Conservation (phyloP, 1,139 yeast species). For the Debaryomyces coudertii region DNA sequence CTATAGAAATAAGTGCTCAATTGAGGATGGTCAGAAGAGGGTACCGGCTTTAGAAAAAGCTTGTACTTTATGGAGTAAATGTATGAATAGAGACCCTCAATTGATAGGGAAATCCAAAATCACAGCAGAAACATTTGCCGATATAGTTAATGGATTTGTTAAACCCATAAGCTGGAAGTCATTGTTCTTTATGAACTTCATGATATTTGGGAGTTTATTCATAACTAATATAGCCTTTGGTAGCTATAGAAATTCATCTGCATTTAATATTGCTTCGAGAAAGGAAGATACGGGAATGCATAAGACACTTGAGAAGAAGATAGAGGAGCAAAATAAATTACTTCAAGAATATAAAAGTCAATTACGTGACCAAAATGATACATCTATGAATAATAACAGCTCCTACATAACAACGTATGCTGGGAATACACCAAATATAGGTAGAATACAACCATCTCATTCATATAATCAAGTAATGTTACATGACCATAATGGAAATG, state of each 20-base stretch:
- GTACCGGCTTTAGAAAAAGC: conserved; percentile 76
- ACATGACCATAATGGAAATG: conserved; percentile 5
- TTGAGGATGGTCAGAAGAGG: conserved; percentile 36
- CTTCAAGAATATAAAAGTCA: conserved; percentile 10
- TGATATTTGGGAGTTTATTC: conserved; percentile 25
- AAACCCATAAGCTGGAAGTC: conserved; percentile 79
- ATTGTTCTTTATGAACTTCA: conserved; percentile 42
- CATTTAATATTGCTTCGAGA: background rate
- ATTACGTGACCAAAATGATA: conserved; percentile 5
- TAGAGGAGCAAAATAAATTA: conserved; percentile 19
- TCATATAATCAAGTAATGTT: conserved; percentile 2
- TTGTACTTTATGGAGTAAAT: conserved; percentile 76
- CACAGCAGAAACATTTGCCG: conserved; percentile 82
- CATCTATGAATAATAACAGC: background rate
- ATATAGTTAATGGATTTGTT: conserved; percentile 75
- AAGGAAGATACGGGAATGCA: conserved; percentile 12
- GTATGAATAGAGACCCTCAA: conserved; percentile 87
- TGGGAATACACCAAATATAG: conserved; percentile 5
- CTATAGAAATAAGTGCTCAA: conserved; percentile 66
- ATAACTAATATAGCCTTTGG: conserved; percentile 27
- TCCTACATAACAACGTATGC: conserved; percentile 7
- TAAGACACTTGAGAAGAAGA: conserved; percentile 18
- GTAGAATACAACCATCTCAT: conserved; percentile 6
- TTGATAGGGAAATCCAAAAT: conserved; percentile 75
- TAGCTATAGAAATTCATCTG: conserved; percentile 21